Evolutionary conservation across 2,329 filamentous ascomycete species (phyloP), one percentile per base, ranked within the genome.

Genomic region (Fulvia fulva): DNA sequence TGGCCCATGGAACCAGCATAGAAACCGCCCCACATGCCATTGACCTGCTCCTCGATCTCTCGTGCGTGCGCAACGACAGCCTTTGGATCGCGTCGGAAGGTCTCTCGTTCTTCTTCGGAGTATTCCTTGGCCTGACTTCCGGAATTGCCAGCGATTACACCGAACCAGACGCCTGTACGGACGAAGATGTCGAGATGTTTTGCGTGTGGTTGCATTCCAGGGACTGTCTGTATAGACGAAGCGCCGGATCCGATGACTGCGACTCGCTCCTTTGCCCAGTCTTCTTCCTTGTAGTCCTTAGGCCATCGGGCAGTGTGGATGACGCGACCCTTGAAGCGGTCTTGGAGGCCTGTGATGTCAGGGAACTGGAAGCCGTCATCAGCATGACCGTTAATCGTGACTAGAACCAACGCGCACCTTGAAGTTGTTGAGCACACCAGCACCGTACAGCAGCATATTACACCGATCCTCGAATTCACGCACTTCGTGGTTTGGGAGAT

Each of bases 141-240:
- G 1, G 43, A 49, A 28, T 57, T 41, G n/a, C 55, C 55, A 16
- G 41, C 49, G n/a, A 57, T 43, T 21, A 53, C 49, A 1, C 28
- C 55, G 47, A 57, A 57, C 72, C 76, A 3, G 5, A 57, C 51
- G 1, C 50, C 43, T 11, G 76, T 79, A 1, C 77, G 71, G 37
- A 80, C 73, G 59, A 78, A 79, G 26, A 78, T 63, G 55, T 78
- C 76, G 32, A 79, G 54, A 52, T 78, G 75, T 60, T 78, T 77
- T 7, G 68, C 70, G 51, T 74, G 67, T 0, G 75, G 76, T 60
- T 78, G 77, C 76, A 79, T 78, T 0, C 61, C 72, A 2, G 78
- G 77, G 2, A 80, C 75, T 0, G 75, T 77, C 14, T 49, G 41
- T 14, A 78, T 65, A 5, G 55, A 34, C 19, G 45, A 44, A 16